Conservation (phyloP, 1,139 yeast species). For the Yamadazyma songkhlaensis region DNA sequence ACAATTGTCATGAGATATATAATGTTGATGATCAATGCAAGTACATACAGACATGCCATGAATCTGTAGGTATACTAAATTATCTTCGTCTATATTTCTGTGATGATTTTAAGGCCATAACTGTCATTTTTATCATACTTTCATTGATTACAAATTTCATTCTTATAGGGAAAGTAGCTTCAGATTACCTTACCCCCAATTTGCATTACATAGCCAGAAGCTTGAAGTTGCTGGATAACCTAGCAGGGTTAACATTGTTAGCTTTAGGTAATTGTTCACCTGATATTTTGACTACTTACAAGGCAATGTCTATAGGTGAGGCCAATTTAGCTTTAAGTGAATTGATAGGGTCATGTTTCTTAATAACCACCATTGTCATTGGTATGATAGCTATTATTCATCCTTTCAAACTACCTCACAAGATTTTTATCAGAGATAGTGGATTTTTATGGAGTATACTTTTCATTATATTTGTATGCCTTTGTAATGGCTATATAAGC, state of each 20-base stretch:
- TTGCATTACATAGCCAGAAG: conserved; percentile 57
- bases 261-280: conserved; percentile 95
- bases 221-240: conserved; percentile 66
- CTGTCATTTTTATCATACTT: conserved; percentile 13
- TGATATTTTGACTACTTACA: conserved; percentile 80
- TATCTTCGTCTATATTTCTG: conserved; percentile 30
- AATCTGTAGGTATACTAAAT: conserved; percentile 37
- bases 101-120: conserved; percentile 13
- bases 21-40: conserved; percentile 35
- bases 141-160: conserved; percentile 47
- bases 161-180: conserved; percentile 69
- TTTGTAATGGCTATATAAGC: conserved; percentile 45
- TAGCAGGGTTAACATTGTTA: conserved; percentile 83
- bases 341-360: conserved; percentile 78
- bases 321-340: conserved; percentile 85
- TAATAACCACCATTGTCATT: conserved; percentile 70
- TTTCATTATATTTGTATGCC: conserved; percentile 35
- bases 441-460: conserved; percentile 50
- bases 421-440: conserved; percentile 54
- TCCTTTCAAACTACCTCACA: conserved; percentile 59
- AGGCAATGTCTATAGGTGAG: conserved; percentile 68
- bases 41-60: conserved; percentile 39
- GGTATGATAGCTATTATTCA: conserved; percentile 70
- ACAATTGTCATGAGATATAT: conserved; percentile 17
- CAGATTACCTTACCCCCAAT: conserved; percentile 75